Base-by-base conservation (phyloP, 1,284 basidiomycete genomes). In the Pseudozyma pruni region DNA sequence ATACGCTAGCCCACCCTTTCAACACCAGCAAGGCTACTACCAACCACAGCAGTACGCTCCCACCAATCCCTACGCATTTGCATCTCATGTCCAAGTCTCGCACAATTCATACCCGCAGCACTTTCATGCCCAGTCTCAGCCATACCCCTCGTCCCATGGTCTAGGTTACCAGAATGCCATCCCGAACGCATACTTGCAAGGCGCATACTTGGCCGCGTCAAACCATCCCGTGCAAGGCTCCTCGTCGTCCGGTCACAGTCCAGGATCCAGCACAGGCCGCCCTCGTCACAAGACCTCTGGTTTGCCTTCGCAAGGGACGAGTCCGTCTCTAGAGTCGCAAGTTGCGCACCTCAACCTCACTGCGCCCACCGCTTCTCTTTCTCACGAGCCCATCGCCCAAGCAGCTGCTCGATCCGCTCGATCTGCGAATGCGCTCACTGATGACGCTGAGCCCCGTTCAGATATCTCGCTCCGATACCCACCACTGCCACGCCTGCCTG, bases 381-480 rank as follows among this genome's bases (percentile, higher is more conserved):
- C 56, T 3, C 32, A 31, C 22, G 42, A 53, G 38, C 50, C 40
- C 11, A 33, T 47, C 44, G 29, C 38, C 8, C 25, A 41, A 7
- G 27, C 27, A 29, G 27, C 27, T 29, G 27, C 27, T 29, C 27
- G 27, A 6, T 11, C 6, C 27, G 6, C 27, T 22, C 14, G 11
- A 13, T 31, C 34, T 10, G 23, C 16, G 16, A 42, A 42, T 19
- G n/a, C 33, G 1, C 10, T 25, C 8, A 34, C 17, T 17, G 45
- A 20, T 10, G 16, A 10, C 11, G 29, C 7, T 11, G 37, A 41
- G 6, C 6, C 7, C 33, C 27, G 47, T 19, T 71, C 68, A 1
- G 47, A 61, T 10, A 55, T 67, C 14, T 57, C 69, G 14, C 59
- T 67, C 1, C 42, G 69, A 20, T 72, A 72, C 37, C 69, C 69